phyloP scores from a whole-genome alignment of 2,329 filamentous ascomycete species.

The Didymella pinodella region DNA sequence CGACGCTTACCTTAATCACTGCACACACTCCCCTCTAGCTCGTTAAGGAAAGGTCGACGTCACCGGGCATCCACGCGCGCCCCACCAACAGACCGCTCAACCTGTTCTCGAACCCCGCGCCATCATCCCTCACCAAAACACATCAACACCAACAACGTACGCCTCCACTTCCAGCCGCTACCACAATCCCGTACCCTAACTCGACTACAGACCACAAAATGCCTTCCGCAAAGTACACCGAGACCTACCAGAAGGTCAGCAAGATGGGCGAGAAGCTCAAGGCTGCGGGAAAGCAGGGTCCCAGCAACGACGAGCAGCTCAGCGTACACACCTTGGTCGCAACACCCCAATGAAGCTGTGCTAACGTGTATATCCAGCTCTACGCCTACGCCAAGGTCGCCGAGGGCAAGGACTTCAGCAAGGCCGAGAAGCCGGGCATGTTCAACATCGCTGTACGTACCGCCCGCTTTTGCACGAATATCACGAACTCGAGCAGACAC shows the following conservation, averaged over 20 bases:
- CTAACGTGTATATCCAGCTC: constrained; percentile 52
- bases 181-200: not conserved
- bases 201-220: constrained; percentile 25
- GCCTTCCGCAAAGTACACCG: constrained; percentile 43
- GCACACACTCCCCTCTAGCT: not conserved
- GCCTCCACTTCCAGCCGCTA: not conserved
- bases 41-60: constrained; percentile 15
- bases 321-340: constrained; percentile 50
- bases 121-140: constrained; percentile 16
- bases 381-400: constrained; percentile 59
- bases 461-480: not conserved
- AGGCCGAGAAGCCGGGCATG: constrained; percentile 65
- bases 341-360: not conserved
- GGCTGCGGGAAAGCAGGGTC: constrained; percentile 35
- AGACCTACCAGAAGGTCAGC: constrained; percentile 43
- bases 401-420: constrained; percentile 50
- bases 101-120: constrained; percentile 21
- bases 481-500: too few relatives aligned
- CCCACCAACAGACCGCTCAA: constrained; percentile 18
- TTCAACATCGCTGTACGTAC: constrained; percentile 72
- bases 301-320: constrained; percentile 56
- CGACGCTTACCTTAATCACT: not conserved
- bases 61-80: constrained; percentile 24
- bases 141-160: not conserved
- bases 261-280: constrained; percentile 45